Evolutionary conservation across 768 basidiomycete species (phyloP), one percentile per base, ranked within the genome.

Genomic region (Astraeus odoratus): DNA sequence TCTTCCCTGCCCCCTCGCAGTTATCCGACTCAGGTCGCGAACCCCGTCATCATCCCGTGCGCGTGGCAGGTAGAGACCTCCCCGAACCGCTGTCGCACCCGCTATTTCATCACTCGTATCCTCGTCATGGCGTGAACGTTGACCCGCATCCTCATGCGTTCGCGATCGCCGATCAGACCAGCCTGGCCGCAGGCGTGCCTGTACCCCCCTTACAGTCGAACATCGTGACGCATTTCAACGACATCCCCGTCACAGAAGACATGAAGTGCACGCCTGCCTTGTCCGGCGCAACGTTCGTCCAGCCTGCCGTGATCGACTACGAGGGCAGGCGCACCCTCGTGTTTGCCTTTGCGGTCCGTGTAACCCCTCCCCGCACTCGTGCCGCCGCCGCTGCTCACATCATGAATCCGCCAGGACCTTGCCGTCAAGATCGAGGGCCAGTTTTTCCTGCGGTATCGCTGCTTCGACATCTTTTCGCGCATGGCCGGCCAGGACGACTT

Each of bases 401-500:
- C 20, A 12, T 8, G 7, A 50, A n/a, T n/a, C 13, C 9, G 10
- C 4, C 58, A 86, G 84, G 83, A 86, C 47, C 62, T 86, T 19
- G 80, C 84, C 13, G 81, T 86, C 45, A 75, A 75, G 55, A 67
- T 70, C 25, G 80, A 82, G 59, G 83, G 83, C 26, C 72, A 70
- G 25, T 86, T 84, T 59, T 70, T 79, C 52, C 66, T 85, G 47
- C 77, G 85, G n/a, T 86, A 86, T 57, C 75, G 84, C 48, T 72
- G 73, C 39, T 83, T 86, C 62, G 80, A 84, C 59, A 66, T 86
- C 60, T 73, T 61, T 67, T 75, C 55, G 40, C 54, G 46, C 50
- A 55, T 48, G 39, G 56, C 48, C 65, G 45, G 59, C 42, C 37
- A 54, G 47, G 36, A 54, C 9, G 62, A 64, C 31, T 51, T 64